Conservation (phyloP, 352 stramenopile genomes). For the Peronospora belbahrii region DNA sequence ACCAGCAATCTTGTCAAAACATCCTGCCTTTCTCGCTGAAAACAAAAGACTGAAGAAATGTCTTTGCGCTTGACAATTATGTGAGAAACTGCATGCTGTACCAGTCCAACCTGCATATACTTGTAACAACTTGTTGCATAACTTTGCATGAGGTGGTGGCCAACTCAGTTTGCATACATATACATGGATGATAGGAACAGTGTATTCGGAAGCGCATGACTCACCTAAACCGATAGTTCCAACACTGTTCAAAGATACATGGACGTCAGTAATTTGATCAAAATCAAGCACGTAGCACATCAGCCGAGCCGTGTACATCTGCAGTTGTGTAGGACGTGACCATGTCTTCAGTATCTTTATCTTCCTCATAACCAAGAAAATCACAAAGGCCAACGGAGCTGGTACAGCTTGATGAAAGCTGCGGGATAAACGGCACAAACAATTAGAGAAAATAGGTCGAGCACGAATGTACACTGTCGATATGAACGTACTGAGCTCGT, state of each 20-base stretch:
- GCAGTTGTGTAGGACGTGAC: conserved; percentile 37
- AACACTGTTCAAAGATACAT: too few species aligned
- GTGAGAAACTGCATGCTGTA: too few species aligned
- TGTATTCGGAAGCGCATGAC: neutral
- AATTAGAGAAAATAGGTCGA: neutral
- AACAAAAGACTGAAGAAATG: too few species aligned
- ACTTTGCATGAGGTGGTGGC: too few species aligned
- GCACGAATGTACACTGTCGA: neutral
- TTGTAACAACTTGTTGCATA: too few species aligned
- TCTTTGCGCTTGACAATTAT: too few species aligned
- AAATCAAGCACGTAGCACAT: neutral
- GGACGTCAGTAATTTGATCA: neutral
- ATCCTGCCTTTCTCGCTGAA: neutral
- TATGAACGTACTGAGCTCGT: conserved; percentile 43
- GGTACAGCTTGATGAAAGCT: conserved; percentile 24
- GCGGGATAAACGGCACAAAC: neutral
- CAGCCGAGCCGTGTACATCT: conserved; percentile 24
- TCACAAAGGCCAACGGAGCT: conserved; percentile 42
- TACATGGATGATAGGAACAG: too few species aligned
- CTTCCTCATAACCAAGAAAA: conserved; percentile 53
- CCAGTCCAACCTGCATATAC: too few species aligned
- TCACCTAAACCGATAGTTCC: neutral
- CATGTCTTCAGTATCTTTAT: conserved; percentile 24
- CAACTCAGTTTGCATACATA: too few species aligned
- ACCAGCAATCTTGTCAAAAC: neutral